Evolutionary conservation across 768 basidiomycete genomes (phyloP).

Genomic region (Cubamyces sp.): DNA sequence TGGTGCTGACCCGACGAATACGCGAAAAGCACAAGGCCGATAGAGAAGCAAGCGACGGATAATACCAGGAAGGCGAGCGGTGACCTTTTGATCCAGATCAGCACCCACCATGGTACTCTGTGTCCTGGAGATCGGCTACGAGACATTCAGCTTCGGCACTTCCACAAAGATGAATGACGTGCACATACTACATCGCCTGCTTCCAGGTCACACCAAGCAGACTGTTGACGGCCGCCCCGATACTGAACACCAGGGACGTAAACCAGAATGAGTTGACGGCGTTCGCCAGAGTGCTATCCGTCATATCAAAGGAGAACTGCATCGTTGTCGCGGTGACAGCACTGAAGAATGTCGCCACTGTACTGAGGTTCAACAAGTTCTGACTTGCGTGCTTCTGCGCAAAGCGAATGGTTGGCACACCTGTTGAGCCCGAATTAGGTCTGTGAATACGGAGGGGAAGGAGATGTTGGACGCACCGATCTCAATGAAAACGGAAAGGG

Average conservation of each 20-base stretch:
- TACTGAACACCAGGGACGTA: constrained; percentile 74
- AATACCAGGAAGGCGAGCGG: constrained; percentile 83
- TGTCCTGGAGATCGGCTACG: constrained; percentile 72
- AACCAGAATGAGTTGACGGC: constrained; percentile 79
- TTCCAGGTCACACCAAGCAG: constrained; percentile 80
- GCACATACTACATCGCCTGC: constrained; percentile 78
- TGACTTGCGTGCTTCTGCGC: constrained; percentile 67
- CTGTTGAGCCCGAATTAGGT: constrained; percentile 36
- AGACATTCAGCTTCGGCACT: constrained; percentile 25
- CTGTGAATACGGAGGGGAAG: neutral
- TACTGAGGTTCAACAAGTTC: constrained; percentile 74
- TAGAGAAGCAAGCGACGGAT: constrained; percentile 82
- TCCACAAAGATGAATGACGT: neutral
- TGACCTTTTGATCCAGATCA: constrained; percentile 87
- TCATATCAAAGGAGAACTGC: constrained; percentile 64
- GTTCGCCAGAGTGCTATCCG: constrained; percentile 43
- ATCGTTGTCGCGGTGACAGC: constrained; percentile 75
- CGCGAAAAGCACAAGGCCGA: constrained; percentile 76
- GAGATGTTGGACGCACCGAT: constrained; percentile 51
- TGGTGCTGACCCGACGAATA: constrained; percentile 68
- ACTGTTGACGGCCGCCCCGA: constrained; percentile 77
- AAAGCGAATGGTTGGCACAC: constrained; percentile 77
- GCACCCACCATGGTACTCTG: constrained; percentile 80
- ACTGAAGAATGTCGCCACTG: constrained; percentile 79
- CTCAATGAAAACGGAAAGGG: constrained; percentile 76